These are phyloP conservation scores for Lasiodiplodia gonubiensis DNA, from an alignment of 2,329 filamentous ascomycete genomes.

Conservation along the genomic window DNA sequence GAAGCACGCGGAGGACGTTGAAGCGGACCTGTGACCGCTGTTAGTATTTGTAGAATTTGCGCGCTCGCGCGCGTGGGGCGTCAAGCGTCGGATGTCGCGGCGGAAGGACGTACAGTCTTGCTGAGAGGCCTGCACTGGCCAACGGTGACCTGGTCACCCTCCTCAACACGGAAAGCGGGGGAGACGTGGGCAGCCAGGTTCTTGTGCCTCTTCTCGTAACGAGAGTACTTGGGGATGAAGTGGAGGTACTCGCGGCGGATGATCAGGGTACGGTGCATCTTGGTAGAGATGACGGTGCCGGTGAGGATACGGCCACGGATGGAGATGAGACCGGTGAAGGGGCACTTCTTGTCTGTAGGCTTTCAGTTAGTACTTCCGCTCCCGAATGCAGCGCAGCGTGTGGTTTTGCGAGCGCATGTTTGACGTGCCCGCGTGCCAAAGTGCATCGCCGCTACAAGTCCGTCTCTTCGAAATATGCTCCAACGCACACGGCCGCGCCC, in stretches of 20 bases:
- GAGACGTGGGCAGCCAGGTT: slow-evolving; percentile 99
- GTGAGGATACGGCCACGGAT: slow-evolving; percentile 99
- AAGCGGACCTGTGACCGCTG: slow-evolving; percentile 77
- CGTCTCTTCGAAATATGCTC: slow-evolving; percentile 2
- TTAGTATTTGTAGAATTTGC: slow-evolving; percentile 6
- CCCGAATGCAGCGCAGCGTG: background rate
- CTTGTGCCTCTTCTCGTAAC: slow-evolving; percentile 99
- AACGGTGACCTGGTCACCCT: slow-evolving; percentile 99
- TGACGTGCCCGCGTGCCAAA: background rate
- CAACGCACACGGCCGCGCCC: background rate
- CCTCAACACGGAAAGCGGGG: slow-evolving; percentile 99
- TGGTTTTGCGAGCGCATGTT: background rate
- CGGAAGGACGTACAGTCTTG: slow-evolving; percentile 86
- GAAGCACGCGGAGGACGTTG: slow-evolving; percentile 98
- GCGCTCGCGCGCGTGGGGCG: background rate
- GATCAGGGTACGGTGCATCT: slow-evolving; percentile 99
- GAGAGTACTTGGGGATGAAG: slow-evolving; percentile 99
- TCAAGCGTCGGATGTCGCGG: background rate
- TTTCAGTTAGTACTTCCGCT: slow-evolving; percentile 9
- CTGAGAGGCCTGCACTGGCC: slow-evolving; percentile 98
- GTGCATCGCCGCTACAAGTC: slow-evolving; percentile 5
- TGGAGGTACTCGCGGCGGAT: slow-evolving; percentile 99
- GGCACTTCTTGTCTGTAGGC: slow-evolving; percentile 97
- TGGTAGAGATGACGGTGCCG: slow-evolving; percentile 98
- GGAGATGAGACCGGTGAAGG: slow-evolving; percentile 98